A percentile compares a stretch with the other conserved stretches of the same genome.
Conservation (phyloP, 225 moss, liverwort and hornwort species). For the Pleurozium schreberi region DNA sequence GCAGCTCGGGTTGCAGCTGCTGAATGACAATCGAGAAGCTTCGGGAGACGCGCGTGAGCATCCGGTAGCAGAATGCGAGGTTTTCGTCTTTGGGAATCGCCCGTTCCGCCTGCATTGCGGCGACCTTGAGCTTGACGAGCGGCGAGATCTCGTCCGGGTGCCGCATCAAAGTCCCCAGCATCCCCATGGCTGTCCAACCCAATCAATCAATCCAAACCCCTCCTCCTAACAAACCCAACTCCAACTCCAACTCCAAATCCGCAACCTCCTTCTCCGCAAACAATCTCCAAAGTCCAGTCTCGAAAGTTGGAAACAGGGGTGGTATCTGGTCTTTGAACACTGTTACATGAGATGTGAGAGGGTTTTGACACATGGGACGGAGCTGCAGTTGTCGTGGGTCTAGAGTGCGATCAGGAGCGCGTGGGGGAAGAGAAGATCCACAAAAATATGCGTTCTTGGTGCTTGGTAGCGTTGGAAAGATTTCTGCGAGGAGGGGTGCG, state of each 20-base stretch:
- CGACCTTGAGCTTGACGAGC: constrained; percentile 63
- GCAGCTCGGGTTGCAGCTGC: constrained; percentile 84
- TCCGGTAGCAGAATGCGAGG: constrained; percentile 72
- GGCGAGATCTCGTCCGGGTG: constrained; percentile 88
- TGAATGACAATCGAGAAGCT: constrained; percentile 95
- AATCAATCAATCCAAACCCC: not conserved
- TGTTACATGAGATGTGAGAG: not conserved
- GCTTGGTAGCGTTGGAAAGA: not conserved
- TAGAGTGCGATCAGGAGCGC: not conserved
- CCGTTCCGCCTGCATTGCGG: constrained; percentile 55
- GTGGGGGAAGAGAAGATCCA: not conserved
- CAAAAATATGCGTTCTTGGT: too few relatives aligned
- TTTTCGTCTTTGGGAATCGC: constrained; percentile 69
- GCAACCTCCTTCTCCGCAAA: not conserved
- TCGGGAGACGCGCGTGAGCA: constrained; percentile 80
- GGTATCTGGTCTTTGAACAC: not conserved
- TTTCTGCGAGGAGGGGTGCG: not conserved
- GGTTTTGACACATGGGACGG: not conserved
- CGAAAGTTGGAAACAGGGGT: not conserved
- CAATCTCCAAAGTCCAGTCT: not conserved
- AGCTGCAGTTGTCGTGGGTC: not conserved
- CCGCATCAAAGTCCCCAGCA: constrained; percentile 50
- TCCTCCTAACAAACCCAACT: not conserved
- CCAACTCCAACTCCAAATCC: not conserved
- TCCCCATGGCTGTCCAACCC: constrained; percentile 27